Percentiles rank a stretch among this genome's conserved stretches.
Conservation (phyloP, 306 rosid genomes). For the Potentilla sterilis region DNA sequence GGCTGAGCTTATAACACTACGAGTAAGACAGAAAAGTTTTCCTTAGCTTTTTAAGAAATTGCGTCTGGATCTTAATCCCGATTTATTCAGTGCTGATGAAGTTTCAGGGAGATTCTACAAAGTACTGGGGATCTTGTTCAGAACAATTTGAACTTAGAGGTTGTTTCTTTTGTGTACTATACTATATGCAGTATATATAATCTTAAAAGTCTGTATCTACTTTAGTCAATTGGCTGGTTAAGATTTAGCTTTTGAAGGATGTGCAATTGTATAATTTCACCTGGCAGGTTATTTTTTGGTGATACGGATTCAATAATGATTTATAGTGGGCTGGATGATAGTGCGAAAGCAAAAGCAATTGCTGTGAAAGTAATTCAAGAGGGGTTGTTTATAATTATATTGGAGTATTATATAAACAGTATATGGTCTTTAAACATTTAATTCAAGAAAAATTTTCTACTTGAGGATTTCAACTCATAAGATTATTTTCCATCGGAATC, state of each 20-base stretch:
- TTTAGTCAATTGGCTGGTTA: slow-evolving; percentile 13
- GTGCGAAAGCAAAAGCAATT: slow-evolving; percentile 69
- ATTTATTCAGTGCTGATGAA: slow-evolving; percentile 24
- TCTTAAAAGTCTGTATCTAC: background rate
- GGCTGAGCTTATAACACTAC: slow-evolving; percentile 90
- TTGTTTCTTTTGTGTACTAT: slow-evolving; percentile 33
- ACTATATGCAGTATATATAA: slow-evolving; percentile 5
- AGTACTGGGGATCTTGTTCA: slow-evolving; percentile 95
- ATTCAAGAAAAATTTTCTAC: slow-evolving; percentile 22
- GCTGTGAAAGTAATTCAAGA: slow-evolving; percentile 87
- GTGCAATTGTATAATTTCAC: slow-evolving; percentile 17
- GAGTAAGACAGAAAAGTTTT: slow-evolving; percentile 47
- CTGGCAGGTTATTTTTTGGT: slow-evolving; percentile 82
- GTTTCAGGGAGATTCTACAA: slow-evolving; percentile 75
- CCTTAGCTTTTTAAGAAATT: slow-evolving; percentile 16
- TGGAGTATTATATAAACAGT: background rate
- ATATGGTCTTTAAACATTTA: slow-evolving; percentile 9
- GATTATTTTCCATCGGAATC: background rate
- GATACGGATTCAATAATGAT: slow-evolving; percentile 99
- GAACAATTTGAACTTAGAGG: slow-evolving; percentile 94
- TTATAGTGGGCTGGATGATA: slow-evolving; percentile 90
- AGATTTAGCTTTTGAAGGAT: slow-evolving; percentile 27
- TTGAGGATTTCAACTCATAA: background rate
- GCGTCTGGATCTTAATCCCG: background rate
- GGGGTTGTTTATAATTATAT: slow-evolving; percentile 49